A percentile compares a stretch with the other conserved stretches of the same genome.
These are phyloP conservation scores for Talaromyces sp. DNA, from an alignment of 2,329 filamentous ascomycete species.

Conservation along the genomic window DNA sequence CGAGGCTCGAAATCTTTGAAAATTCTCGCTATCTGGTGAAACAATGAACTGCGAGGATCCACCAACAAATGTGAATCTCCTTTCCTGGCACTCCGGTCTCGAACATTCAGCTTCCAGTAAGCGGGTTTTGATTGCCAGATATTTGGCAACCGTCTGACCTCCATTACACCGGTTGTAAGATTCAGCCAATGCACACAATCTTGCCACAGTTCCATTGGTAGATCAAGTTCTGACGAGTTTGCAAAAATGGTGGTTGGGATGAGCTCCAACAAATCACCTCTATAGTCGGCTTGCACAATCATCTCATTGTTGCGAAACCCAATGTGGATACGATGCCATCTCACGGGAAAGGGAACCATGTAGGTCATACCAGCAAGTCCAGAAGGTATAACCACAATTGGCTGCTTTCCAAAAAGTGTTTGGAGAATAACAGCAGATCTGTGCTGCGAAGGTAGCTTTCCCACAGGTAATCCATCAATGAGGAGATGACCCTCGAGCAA, in stretches of 20 bases:
- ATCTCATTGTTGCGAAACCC: slow-evolving; percentile 18
- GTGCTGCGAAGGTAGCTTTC: slow-evolving; percentile 50
- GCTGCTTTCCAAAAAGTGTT: slow-evolving; percentile 50
- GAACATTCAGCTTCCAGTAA: not conserved
- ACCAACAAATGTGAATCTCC: slow-evolving; percentile 34
- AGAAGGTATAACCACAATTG: slow-evolving; percentile 50
- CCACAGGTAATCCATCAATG: slow-evolving; percentile 43
- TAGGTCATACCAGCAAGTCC: slow-evolving; percentile 49
- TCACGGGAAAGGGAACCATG: slow-evolving; percentile 30
- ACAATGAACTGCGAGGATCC: slow-evolving; percentile 43
- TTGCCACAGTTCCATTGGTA: slow-evolving; percentile 47
- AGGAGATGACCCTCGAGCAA: slow-evolving; percentile 44
- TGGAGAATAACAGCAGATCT: slow-evolving; percentile 38
- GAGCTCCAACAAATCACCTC: not conserved
- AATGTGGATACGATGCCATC: slow-evolving; percentile 48
- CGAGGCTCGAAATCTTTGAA: slow-evolving; percentile 48
- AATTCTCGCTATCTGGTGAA: slow-evolving; percentile 33
- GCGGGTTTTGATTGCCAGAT: not conserved
- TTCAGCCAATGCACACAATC: slow-evolving; percentile 58
- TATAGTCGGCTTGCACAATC: not conserved
- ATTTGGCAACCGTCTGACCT: slow-evolving; percentile 44
- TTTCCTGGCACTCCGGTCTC: not conserved
- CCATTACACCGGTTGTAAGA: slow-evolving; percentile 38
- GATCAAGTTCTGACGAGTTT: slow-evolving; percentile 32
- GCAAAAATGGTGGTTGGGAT: not conserved